These are phyloP conservation scores for Wickerhamomyces xylosicus DNA, from an alignment of 805 yeast genomes.

Conservation along the genomic window DNA sequence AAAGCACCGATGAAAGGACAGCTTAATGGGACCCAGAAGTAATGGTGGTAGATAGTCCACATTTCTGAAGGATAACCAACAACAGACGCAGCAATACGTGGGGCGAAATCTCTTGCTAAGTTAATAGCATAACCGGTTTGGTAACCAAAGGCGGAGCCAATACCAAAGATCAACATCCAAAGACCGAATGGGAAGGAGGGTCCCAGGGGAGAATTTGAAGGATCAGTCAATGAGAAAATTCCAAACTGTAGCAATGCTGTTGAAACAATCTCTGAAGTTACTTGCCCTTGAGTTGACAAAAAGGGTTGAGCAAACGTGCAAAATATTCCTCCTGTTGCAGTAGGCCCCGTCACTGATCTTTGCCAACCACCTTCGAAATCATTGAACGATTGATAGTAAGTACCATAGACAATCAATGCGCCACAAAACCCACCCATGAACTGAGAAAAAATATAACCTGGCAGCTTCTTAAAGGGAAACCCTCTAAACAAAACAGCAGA, in stretches of 20 bases:
- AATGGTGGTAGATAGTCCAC: conserved; percentile 30
- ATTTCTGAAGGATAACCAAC: conserved; percentile 34
- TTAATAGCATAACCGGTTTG: conserved; percentile 48
- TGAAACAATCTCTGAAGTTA: conserved; percentile 35
- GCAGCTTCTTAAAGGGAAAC: conserved; percentile 39
- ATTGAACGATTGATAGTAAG: conserved; percentile 29
- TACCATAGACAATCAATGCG: conserved; percentile 34
- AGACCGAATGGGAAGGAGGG: conserved; percentile 37
- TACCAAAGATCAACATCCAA: conserved; percentile 31
- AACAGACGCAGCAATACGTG: conserved; percentile 36
- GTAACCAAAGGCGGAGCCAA: conserved; percentile 39
- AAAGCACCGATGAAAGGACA: conserved; percentile 39
- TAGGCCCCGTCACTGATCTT: conserved; percentile 19
- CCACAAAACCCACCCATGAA: conserved; percentile 38
- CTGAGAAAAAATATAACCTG: conserved; percentile 35
- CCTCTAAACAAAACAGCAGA: conserved; percentile 37
- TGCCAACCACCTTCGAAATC: conserved; percentile 23
- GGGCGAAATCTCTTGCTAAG: conserved; percentile 45
- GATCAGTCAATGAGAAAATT: conserved; percentile 41
- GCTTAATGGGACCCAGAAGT: conserved; percentile 43
- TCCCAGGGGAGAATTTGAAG: conserved; percentile 36
- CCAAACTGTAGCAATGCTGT: conserved; percentile 35
- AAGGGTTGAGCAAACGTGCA: conserved; percentile 33
- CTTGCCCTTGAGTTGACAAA: conserved; percentile 33
- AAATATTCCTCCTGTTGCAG: conserved; percentile 32